Evolutionary conservation across 805 yeast species (phyloP).

Genomic region (Cyberlindnera samutprakarnensis): DNA sequence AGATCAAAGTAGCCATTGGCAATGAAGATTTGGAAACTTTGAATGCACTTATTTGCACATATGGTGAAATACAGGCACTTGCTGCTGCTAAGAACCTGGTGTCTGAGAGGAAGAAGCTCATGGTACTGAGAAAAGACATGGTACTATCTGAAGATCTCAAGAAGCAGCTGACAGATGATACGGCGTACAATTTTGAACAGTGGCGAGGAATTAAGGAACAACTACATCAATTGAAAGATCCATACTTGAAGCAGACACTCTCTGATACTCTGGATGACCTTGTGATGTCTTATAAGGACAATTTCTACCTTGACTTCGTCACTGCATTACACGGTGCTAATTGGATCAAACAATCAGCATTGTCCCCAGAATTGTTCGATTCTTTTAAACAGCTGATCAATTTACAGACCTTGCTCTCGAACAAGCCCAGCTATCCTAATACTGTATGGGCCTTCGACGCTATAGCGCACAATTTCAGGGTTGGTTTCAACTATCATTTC

Average conservation of each 20-base stretch:
- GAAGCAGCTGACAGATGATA: conserved; percentile 2
- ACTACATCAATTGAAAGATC: conserved; percentile 3
- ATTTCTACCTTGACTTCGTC: conserved; percentile 3
- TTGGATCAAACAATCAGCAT: conserved; percentile 12
- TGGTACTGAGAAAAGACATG: conserved; percentile 2
- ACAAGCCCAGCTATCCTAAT: conserved; percentile 25
- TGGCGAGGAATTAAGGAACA: conserved; percentile 6
- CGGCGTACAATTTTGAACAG: conserved; percentile 10
- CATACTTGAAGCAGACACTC: not conserved
- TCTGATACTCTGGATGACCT: conserved; percentile 4
- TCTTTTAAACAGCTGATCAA: conserved; percentile 11
- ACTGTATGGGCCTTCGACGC: conserved; percentile 45
- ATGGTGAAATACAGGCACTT: conserved; percentile 15
- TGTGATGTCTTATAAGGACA: conserved; percentile 8
- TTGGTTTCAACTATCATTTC: conserved; percentile 51
- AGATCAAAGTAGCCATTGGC: conserved; percentile 8
- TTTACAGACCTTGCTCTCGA: conserved; percentile 11
- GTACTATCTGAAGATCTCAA: conserved; percentile 5
- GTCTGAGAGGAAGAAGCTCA: conserved; percentile 4
- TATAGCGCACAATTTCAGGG: conserved; percentile 36
- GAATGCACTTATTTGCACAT: conserved; percentile 16
- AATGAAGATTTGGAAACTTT: conserved; percentile 14
- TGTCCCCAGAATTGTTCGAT: not conserved
- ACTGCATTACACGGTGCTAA: conserved; percentile 9
- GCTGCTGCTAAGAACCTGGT: conserved; percentile 12